Evolutionary conservation across 1,139 yeast species (phyloP).

Genomic region (Suzukiozyma palmioleophila): DNA sequence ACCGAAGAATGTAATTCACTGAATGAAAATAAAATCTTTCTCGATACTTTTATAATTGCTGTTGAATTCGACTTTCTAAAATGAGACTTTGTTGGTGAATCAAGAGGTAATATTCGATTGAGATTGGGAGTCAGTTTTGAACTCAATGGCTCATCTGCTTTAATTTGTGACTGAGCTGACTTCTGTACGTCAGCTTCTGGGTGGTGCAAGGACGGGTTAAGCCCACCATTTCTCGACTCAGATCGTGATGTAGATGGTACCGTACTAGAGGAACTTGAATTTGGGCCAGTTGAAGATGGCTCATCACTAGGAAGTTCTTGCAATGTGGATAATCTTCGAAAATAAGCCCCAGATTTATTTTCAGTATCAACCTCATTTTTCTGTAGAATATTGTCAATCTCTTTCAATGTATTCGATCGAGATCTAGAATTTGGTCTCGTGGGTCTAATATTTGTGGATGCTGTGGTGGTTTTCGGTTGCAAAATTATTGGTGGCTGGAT

Average conservation of each 20-base stretch:
- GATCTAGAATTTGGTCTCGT: slow-evolving; percentile 23
- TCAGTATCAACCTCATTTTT: slow-evolving; percentile 42
- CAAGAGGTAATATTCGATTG: not conserved
- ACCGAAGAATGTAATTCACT: slow-evolving; percentile 71
- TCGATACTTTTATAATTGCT: slow-evolving; percentile 45
- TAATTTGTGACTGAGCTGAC: not conserved
- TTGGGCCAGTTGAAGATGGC: not conserved
- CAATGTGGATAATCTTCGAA: slow-evolving; percentile 63
- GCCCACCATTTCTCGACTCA: not conserved
- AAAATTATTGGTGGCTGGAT: slow-evolving; percentile 8
- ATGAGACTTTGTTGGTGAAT: slow-evolving; percentile 8
- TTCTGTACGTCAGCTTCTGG: not conserved
- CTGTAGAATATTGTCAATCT: slow-evolving; percentile 37
- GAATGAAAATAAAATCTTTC: slow-evolving; percentile 55
- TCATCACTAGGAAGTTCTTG: slow-evolving; percentile 53
- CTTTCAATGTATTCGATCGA: slow-evolving; percentile 38
- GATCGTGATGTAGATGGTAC: slow-evolving; percentile 2
- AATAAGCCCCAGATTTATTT: slow-evolving; percentile 61
- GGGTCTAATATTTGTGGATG: slow-evolving; percentile 8
- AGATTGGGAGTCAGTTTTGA: not conserved
- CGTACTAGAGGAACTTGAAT: not conserved
- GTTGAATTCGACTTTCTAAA: slow-evolving; percentile 15
- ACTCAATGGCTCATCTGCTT: not conserved
- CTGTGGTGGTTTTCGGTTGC: slow-evolving; percentile 9
- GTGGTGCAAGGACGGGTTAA: not conserved